Base-by-base conservation (phyloP, 352 stramenopile species). In the Achlya hypogyna region DNA sequence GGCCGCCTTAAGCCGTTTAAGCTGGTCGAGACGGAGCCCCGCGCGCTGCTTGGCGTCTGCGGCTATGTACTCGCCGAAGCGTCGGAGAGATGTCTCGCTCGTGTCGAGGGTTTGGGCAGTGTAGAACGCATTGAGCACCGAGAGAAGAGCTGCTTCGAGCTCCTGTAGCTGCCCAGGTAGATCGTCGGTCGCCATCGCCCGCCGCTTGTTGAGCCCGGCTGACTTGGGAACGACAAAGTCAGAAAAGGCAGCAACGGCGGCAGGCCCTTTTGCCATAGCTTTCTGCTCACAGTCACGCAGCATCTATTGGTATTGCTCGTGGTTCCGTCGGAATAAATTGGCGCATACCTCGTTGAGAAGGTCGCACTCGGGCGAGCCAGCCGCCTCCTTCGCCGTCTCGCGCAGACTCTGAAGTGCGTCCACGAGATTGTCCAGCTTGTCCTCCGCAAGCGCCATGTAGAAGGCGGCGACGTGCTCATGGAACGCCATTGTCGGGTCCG, bases 391-490 rank as follows among this genome's bases (percentile, higher is more conserved):
- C 1, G 64, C 68, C 51, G 64, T 45, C 22, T 58, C 64, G 47
- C 69, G 72, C 38, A 74, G 69, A n/a, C 53, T 47, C 28, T 67
- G 56, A 52, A 70, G 52, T 16, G 70, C 72, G 31, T 60, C 65
- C 12, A 45, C 51, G 35, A 47, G 29, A 27, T 53, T 22, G 43
- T 91, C 84, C 31, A 91, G 65, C 63, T 85, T 76, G 45, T 88
- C 71, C 73, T 93, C 84, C 25, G 84, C 84, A 51, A 89, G 75
- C 62, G 78, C 84, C 78, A 89, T 80, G 77, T 91, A 89, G 74
- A 93, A 93, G 64, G 77, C 71, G 65, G 75, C 89, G 71, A 93
- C 75, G 72, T 82, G 85, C 65, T 89, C 79, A 69, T 93, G 78
- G 67, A 93, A 93, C 27, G 20, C 34, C 49, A 38, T 56, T 20